A percentile compares a stretch with the other conserved stretches of the same genome.
Evolutionary conservation across 2,329 filamentous ascomycete genomes (phyloP).

Genomic region (Ascochyta rabiei): DNA sequence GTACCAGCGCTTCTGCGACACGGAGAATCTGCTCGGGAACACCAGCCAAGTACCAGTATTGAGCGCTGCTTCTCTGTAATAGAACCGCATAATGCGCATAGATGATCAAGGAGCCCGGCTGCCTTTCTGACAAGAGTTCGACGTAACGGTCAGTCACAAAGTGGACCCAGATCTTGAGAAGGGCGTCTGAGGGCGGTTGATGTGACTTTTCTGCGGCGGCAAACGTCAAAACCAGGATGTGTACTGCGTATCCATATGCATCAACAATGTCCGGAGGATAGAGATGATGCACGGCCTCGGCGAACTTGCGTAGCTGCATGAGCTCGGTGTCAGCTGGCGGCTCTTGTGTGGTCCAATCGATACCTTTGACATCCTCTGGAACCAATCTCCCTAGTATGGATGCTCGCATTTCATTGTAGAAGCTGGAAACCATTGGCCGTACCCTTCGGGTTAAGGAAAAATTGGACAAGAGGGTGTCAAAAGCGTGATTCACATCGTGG

Average conservation of each 20-base stretch:
- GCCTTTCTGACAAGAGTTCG: constrained; percentile 35
- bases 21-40: constrained; percentile 32
- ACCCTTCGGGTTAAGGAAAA: constrained; percentile 30
- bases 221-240: constrained; percentile 31
- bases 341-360: constrained; percentile 24
- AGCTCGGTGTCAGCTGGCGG: constrained; percentile 29
- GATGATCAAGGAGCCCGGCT: constrained; percentile 44
- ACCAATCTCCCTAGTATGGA: constrained; percentile 24
- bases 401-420: constrained; percentile 18
- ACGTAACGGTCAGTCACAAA: constrained; percentile 32
- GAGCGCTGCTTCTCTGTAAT: constrained; percentile 23
- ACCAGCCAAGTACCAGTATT: constrained; percentile 37
- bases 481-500: constrained; percentile 23
- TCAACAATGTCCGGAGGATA: constrained; percentile 39
- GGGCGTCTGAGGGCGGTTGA: constrained; percentile 28
- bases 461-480: constrained; percentile 32
- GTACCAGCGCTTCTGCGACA: constrained; percentile 33
- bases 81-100: constrained; percentile 47
- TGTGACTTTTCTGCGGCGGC: constrained; percentile 18
- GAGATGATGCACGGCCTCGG: constrained; percentile 29
- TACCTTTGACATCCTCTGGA: constrained; percentile 26
- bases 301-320: constrained; percentile 31
- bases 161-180: constrained; percentile 39
- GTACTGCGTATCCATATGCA: constrained; percentile 33
- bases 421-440: constrained; percentile 31